Conservation (phyloP, 495 filamentous ascomycete genomes). For the Podospora tetraspora region DNA sequence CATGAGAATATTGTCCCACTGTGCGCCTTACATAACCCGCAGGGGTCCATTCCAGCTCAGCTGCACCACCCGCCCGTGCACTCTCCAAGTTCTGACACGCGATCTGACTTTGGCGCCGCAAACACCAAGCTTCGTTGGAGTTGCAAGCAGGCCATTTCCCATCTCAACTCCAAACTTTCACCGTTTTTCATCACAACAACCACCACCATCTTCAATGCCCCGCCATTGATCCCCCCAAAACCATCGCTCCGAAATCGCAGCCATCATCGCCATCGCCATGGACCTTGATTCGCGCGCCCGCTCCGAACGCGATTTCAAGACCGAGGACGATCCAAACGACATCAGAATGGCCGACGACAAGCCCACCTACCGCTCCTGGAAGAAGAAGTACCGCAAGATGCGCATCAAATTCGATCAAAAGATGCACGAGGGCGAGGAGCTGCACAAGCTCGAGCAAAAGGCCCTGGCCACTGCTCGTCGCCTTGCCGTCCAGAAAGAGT, state of each 20-base stretch:
- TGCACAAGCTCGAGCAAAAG: slow-evolving; percentile 72
- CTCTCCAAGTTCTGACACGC: slow-evolving; percentile 8
- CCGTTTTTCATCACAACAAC: background rate
- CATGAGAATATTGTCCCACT: background rate
- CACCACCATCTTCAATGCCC: background rate
- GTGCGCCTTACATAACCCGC: slow-evolving; percentile 8
- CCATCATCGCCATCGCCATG: slow-evolving; percentile 17
- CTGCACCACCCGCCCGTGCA: background rate
- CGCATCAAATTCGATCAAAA: slow-evolving; percentile 76
- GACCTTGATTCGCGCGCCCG: slow-evolving; percentile 23
- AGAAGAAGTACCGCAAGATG: slow-evolving; percentile 96
- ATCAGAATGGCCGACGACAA: slow-evolving; percentile 32
- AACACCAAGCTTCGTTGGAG: background rate
- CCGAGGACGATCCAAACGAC: slow-evolving; percentile 33
- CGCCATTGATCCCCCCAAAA: background rate
- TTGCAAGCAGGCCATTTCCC: background rate
- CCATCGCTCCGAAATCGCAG: background rate
- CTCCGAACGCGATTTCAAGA: slow-evolving; percentile 23
- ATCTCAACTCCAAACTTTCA: background rate
- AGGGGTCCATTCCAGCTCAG: slow-evolving; percentile 1
- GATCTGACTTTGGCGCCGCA: slow-evolving; percentile 7
- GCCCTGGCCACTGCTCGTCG: slow-evolving; percentile 69
- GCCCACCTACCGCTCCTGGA: slow-evolving; percentile 45
- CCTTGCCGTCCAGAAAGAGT: slow-evolving; percentile 82
- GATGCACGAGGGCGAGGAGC: slow-evolving; percentile 70